Conservation (phyloP, 2,329 filamentous ascomycete genomes). For the Diaporthe humulicola region DNA sequence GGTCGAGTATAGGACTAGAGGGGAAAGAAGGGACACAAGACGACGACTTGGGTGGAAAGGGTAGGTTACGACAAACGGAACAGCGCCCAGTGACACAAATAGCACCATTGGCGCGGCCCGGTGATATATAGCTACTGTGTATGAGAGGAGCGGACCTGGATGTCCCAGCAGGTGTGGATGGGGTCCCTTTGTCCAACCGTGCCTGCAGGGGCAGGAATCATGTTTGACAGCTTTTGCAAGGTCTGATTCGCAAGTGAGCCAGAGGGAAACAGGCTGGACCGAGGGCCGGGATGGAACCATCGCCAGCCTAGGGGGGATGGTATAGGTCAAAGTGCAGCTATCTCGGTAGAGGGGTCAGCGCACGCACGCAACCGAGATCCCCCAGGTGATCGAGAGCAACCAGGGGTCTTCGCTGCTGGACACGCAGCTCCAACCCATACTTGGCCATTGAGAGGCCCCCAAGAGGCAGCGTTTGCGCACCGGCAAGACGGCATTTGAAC, state of each 20-base stretch:
- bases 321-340: slow-evolving; percentile 33
- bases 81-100: slow-evolving; percentile 30
- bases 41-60: slow-evolving; percentile 9
- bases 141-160: slow-evolving; percentile 5
- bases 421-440: not conserved
- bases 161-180: slow-evolving; percentile 11
- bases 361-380: slow-evolving; percentile 30
- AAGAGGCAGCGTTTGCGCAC: slow-evolving; percentile 27
- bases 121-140: slow-evolving; percentile 34
- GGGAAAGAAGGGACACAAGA: not conserved
- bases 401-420: slow-evolving; percentile 10
- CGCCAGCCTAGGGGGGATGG: slow-evolving; percentile 20
- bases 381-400: slow-evolving; percentile 11
- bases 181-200: slow-evolving; percentile 31
- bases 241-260: slow-evolving; percentile 25
- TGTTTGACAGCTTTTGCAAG: slow-evolving; percentile 34
- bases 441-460: slow-evolving; percentile 3
- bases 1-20: slow-evolving; percentile 8
- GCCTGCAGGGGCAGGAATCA: slow-evolving; percentile 32
- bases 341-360: slow-evolving; percentile 20
- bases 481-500: slow-evolving; percentile 15
- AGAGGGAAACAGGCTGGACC: slow-evolving; percentile 19
- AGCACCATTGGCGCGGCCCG: slow-evolving; percentile 25
- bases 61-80: slow-evolving; percentile 26
- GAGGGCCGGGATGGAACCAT: slow-evolving; percentile 23